Conservation (phyloP, 1,139 yeast species). For the Starmera stellimalicola region DNA sequence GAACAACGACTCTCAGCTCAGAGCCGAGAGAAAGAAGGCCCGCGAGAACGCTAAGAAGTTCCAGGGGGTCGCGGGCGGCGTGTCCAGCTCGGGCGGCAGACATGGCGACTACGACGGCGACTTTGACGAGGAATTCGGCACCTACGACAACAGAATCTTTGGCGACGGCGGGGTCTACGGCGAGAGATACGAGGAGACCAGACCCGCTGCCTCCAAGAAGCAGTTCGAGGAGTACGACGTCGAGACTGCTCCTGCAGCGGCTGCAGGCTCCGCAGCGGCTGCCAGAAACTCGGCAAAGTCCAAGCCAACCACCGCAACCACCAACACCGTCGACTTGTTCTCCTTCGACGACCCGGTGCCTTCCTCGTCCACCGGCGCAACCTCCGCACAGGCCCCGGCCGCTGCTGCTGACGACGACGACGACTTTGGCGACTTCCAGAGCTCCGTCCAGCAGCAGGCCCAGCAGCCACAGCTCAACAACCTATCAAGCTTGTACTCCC, state of each 20-base stretch:
- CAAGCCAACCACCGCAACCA: slow-evolving; percentile 21
- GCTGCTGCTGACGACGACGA: slow-evolving; percentile 59
- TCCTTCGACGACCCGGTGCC: slow-evolving; percentile 31
- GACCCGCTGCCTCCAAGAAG: slow-evolving; percentile 40
- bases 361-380: slow-evolving; percentile 5
- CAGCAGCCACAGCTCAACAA: slow-evolving; percentile 7
- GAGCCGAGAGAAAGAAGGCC: slow-evolving; percentile 84
- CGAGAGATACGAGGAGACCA: slow-evolving; percentile 47
- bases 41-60: slow-evolving; percentile 76
- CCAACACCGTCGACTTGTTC: slow-evolving; percentile 41
- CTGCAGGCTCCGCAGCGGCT: slow-evolving; percentile 22
- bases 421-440: slow-evolving; percentile 91
- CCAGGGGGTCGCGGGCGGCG: slow-evolving; percentile 60
- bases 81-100: slow-evolving; percentile 24
- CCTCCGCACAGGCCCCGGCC: slow-evolving; percentile 10
- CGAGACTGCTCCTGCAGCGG: slow-evolving; percentile 23
- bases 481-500: slow-evolving; percentile 10
- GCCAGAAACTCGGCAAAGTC: slow-evolving; percentile 13
- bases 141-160: slow-evolving; percentile 37
- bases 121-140: slow-evolving; percentile 22
- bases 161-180: slow-evolving; percentile 78
- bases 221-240: slow-evolving; percentile 75
- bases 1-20: slow-evolving; percentile 65
- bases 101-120: slow-evolving; percentile 37
- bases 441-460: slow-evolving; percentile 38